Evolutionary conservation across 2,329 filamentous ascomycete species (phyloP).

Genomic region (Monascus ruber): DNA sequence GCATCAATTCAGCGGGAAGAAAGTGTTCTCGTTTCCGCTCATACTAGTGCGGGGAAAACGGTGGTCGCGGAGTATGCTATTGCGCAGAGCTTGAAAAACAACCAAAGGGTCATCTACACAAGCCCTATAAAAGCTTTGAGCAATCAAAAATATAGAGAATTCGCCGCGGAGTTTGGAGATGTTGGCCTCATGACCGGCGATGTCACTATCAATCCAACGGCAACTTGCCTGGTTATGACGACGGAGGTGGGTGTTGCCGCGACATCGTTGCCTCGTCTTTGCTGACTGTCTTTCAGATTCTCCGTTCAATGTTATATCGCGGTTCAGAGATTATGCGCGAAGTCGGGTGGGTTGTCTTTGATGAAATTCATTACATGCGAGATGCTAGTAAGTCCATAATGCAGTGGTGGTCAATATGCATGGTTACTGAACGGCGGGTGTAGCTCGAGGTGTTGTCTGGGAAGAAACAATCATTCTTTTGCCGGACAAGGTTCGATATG

Average conservation of each 20-base stretch:
- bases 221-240: slow-evolving; percentile 96
- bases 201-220: slow-evolving; percentile 97
- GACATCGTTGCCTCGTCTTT: neutral
- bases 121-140: slow-evolving; percentile 98
- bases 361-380: slow-evolving; percentile 97
- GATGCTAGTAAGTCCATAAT: slow-evolving; percentile 51
- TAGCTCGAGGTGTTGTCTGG: slow-evolving; percentile 86
- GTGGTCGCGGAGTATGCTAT: slow-evolving; percentile 98
- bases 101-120: slow-evolving; percentile 97
- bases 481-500: slow-evolving; percentile 96
- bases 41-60: slow-evolving; percentile 95
- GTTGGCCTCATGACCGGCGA: slow-evolving; percentile 98
- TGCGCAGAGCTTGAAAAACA: slow-evolving; percentile 91
- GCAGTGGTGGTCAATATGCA: neutral
- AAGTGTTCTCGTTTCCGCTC: slow-evolving; percentile 91
- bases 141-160: slow-evolving; percentile 98
- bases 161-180: slow-evolving; percentile 88
- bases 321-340: slow-evolving; percentile 99
- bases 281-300: slow-evolving; percentile 49
- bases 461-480: slow-evolving; percentile 97
- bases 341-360: slow-evolving; percentile 96
- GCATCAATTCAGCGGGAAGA: slow-evolving; percentile 92
- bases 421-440: slow-evolving; percentile 7
- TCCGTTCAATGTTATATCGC: slow-evolving; percentile 94
- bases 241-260: slow-evolving; percentile 50